Base-by-base conservation (phyloP, 2,329 filamentous ascomycete species). In the Aspergillus sp. region DNA sequence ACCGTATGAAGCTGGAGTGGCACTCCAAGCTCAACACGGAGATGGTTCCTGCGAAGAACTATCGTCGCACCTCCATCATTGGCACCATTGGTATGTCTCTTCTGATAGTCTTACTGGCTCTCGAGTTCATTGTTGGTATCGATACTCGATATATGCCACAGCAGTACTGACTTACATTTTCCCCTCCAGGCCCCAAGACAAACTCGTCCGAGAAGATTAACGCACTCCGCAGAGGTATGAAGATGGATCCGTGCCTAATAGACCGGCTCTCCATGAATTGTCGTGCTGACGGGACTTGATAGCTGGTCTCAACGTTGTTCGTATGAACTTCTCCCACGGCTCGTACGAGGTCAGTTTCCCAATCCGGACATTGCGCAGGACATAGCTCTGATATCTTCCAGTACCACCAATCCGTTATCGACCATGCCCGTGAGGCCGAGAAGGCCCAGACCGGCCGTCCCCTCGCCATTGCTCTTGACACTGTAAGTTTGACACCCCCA, bases 271-370 rank as follows among this genome's bases (percentile, higher is more conserved):
- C 37, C 34, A 10, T 38, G 30, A 33, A 35, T 38, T 34, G 28
- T 10, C 6, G 4, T 29, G 44, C 45, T 56, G 37, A 53, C 47
- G 49, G 34, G 39, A 45, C 46, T 44, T 40, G 59, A 56, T 53
- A 75, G 86, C 85, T 55, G 93, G 93, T 73, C 85, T 97, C 63
- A 97, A 97, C 74, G 90, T 98, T 58, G 93, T 97, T 59, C 91
- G 93, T 76, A 98, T 98, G 93, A 98, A 98, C 86, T 97, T 97
- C 71, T 95, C 87, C 54, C 88, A 95, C 73, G 88, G 88, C 62
- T 85, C 84, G 57, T 93, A 97, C 72, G 90, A 85, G 68, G 76
- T 78, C 64, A 48, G 60, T 50, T 33, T 41, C 31, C 27, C 31
- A 29, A 13, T 34, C 30, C 38, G 13, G 33, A 43, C 7, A 27